Percentiles rank a stretch among this genome's conserved stretches.
phyloP scores from a whole-genome alignment of 805 yeast genomes.

The Starmerella lactis-condensi region DNA sequence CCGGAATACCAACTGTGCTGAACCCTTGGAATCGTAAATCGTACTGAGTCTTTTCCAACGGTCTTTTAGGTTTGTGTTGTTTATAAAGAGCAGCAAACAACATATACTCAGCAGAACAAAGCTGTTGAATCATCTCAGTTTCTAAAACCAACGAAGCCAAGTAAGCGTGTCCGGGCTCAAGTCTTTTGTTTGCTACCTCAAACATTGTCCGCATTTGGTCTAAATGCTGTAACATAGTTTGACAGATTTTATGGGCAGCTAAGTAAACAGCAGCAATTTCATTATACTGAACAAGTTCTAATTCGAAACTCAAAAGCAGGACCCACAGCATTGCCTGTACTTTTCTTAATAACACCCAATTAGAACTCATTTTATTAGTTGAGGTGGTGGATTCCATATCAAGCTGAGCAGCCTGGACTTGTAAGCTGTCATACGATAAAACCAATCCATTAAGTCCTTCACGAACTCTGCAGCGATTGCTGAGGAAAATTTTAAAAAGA shows the following conservation, averaged over 20 bases:
- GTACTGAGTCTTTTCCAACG: constrained; percentile 20
- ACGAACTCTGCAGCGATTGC: constrained; percentile 68
- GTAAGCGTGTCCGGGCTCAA: constrained; percentile 14
- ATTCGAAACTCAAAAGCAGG: constrained; percentile 54
- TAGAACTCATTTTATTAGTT: constrained; percentile 19
- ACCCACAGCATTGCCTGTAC: constrained; percentile 53
- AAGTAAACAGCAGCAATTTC: constrained; percentile 54
- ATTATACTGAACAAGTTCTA: constrained; percentile 52
- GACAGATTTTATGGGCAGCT: constrained; percentile 38
- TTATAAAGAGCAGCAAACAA: constrained; percentile 16
- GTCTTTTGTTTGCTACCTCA: constrained; percentile 12
- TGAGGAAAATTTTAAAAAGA: constrained; percentile 31
- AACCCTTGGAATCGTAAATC: constrained; percentile 59
- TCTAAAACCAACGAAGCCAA: constrained; percentile 20
- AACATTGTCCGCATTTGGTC: constrained; percentile 23
- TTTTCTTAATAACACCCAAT: constrained; percentile 52
- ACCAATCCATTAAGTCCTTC: constrained; percentile 46
- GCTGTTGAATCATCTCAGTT: constrained; percentile 18
- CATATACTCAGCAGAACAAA: constrained; percentile 19
- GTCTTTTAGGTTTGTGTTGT: constrained; percentile 10
- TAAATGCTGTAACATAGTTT: constrained; percentile 28
- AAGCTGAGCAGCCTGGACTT: constrained; percentile 49
- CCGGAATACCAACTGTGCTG: constrained; percentile 63
- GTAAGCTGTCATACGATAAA: constrained; percentile 57
- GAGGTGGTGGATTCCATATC: constrained; percentile 28